Conservation (phyloP, 2,329 filamentous ascomycete genomes). For the Ophiostoma sp. region DNA sequence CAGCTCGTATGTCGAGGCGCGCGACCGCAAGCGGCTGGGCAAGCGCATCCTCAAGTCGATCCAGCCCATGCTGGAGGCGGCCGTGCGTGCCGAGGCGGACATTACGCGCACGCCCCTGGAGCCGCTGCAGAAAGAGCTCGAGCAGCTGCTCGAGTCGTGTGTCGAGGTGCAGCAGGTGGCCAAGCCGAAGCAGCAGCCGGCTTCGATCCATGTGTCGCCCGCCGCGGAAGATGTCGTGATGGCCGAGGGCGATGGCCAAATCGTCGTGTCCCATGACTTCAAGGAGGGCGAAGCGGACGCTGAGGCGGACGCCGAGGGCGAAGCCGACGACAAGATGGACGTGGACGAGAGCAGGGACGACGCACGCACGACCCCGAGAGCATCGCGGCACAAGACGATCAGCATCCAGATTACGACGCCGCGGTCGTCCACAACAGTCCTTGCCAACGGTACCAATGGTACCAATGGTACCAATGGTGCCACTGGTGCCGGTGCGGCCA, state of each 20-base stretch:
- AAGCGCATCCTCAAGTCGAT: slow-evolving; percentile 83
- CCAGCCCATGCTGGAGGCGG: slow-evolving; percentile 70
- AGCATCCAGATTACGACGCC: slow-evolving; percentile 45
- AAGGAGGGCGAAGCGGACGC: background rate
- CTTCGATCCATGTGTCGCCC: slow-evolving; percentile 18
- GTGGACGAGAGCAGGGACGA: slow-evolving; percentile 26
- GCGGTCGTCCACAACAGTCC: slow-evolving; percentile 20
- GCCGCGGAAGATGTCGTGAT: slow-evolving; percentile 45
- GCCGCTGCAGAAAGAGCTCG: slow-evolving; percentile 65
- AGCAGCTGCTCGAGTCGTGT: slow-evolving; percentile 64
- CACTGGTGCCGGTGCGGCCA: background rate
- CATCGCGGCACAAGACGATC: slow-evolving; percentile 21
- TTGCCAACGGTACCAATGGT: slow-evolving; percentile 28
- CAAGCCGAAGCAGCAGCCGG: slow-evolving; percentile 35
- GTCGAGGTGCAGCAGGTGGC: slow-evolving; percentile 43
- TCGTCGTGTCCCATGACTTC: slow-evolving; percentile 20
- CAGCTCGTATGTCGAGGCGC: slow-evolving; percentile 56
- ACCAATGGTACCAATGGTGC: slow-evolving; percentile 28
- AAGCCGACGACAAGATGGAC: slow-evolving; percentile 31
- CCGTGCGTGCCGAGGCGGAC: slow-evolving; percentile 74
- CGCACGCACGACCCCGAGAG: slow-evolving; percentile 16
- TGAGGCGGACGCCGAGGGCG: slow-evolving; percentile 32
- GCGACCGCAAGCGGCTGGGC: slow-evolving; percentile 75
- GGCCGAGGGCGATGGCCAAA: slow-evolving; percentile 43
- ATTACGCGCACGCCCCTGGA: slow-evolving; percentile 66